Percentiles rank a stretch among this genome's conserved stretches.
These are phyloP conservation scores for Trichosporon coremiiforme DNA, from an alignment of 1,284 basidiomycete species.

Conservation along the genomic window DNA sequence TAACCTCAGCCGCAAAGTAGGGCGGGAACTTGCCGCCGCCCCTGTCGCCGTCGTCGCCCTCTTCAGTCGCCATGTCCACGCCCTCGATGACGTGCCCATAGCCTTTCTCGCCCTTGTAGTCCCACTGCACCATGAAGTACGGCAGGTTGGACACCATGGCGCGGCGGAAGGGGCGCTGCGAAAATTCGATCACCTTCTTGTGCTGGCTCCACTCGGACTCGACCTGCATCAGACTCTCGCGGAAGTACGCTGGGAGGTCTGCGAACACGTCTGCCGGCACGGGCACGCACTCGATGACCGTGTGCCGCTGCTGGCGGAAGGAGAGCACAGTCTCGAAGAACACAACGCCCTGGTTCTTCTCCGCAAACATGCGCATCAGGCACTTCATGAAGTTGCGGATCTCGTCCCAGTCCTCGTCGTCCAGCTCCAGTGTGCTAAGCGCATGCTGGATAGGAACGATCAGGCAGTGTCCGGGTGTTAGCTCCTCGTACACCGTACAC, in stretches of 20 bases:
- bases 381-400: conserved; percentile 99
- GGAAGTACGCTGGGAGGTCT: conserved; percentile 88
- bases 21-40: conserved; percentile 84
- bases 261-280: conserved; percentile 82
- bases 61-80: conserved; percentile 65
- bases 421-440: conserved; percentile 84
- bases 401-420: conserved; percentile 99
- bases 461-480: conserved; percentile 84
- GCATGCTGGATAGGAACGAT: conserved; percentile 97
- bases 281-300: conserved; percentile 86
- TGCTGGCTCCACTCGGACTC: conserved; percentile 98
- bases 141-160: conserved; percentile 94
- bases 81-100: conserved; percentile 98
- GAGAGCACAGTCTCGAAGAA: conserved; percentile 92
- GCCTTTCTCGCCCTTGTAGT: conserved; percentile 93
- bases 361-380: conserved; percentile 88
- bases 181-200: conserved; percentile 93
- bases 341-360: conserved; percentile 82
- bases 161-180: conserved; percentile 78
- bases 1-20: conserved; percentile 95
- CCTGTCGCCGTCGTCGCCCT: conserved; percentile 80
- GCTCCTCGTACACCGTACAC: conserved; percentile 80
- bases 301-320: conserved; percentile 85
- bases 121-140: conserved; percentile 98
- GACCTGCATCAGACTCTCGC: conserved; percentile 86